Base-by-base conservation (phyloP, 176 grass and related monocot species). In the Carex littledalei region DNA sequence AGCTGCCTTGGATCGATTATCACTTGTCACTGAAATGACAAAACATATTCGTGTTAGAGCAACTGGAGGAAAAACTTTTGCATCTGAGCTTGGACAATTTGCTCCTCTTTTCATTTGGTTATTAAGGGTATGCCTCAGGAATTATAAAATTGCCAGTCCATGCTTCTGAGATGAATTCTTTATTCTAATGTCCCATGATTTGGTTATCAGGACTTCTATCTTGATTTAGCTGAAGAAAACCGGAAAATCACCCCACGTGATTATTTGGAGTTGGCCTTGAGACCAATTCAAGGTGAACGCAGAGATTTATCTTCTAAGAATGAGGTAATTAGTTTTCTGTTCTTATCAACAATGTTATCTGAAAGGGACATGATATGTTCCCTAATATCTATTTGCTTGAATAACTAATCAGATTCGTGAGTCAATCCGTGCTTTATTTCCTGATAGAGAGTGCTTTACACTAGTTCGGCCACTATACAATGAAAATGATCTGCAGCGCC, bases 1-100 rank as follows among this genome's bases (percentile, higher is more conserved):
- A 84, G 86, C 90, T 21, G 93, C 88, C 58, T 87, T 94, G 82
- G 93, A 94, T 88, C 88, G 86, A 58, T 76, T 94, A 78, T 94
- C 93, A 82, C 90, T 94, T 85, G 90, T 94, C 87, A 94, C 93
- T 85, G 93, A 94, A 85, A 94, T 94, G 93, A 94, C 90, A 55
- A 94, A 90, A 84, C 93, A 94, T 87, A 90, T 94, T 78, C 93
- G 93, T 77, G 88, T 94, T 85, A 90, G 86, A 82, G 84, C 90
- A 34, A 89, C 83, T 88, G 88, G 88, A 80, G 86, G 89, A 80
- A 91, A 82, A 34, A 84, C 90, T 54, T 83, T 78, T 54, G 86
- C 84, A 87, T 90, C 86, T 70, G 93, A 94, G 64, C 67, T 94
- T 61, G 93, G 90, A 55, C 93, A 94, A 87, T 94, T 94, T 90